Evolutionary conservation across 2,329 filamentous ascomycete genomes (phyloP), one percentile per base, ranked within the genome.

Genomic region (Diplodia sapinea): DNA sequence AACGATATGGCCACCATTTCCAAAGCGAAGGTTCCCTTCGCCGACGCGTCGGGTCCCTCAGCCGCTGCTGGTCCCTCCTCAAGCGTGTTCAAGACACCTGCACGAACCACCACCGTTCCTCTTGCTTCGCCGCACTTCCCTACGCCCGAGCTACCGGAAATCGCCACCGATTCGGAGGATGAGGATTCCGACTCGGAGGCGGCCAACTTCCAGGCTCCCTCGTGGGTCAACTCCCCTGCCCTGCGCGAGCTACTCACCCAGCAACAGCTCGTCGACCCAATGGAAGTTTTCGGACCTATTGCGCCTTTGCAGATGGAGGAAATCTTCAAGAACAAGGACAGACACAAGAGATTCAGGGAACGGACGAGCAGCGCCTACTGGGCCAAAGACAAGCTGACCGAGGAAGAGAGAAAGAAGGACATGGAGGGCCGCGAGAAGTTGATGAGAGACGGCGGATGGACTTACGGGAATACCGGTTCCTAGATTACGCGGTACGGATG

Each of bases 321-420:
- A 76, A 93, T 97, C 38, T 99, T 99, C 80, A 92, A 93, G 78
- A 94, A 91, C 79, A 93, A 93, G 78, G 93, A 94, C 67, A 84
- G 91, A 71, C 88, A 91, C 78, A 91, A 92, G 82, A 92, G 93
- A 75, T 98, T 97, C 84, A 88, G 96, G 20, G 89, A 92, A 63
- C 87, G 95, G 67, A 97, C 94, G 5, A 96, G 92, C 73, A 97
- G 93, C 79, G 96, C 96, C 43, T 96, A 97, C 81, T 99, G 95
- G 95, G 90, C 87, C 74, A 84, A 90, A 3, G 96, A 99, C 78
- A 84, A 86, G 54, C 83, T 99, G 72, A 97, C 94, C 0, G 90
- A 94, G 71, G 94, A 96, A 68, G 94, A 97, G 75, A 92, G 96
- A 74, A 83, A 87, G 65, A 91, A 88, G 75, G 94, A 97, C 80